These are phyloP conservation scores for Cercospora zeae-maydis DNA, from an alignment of 2,329 filamentous ascomycete genomes.

Conservation along the genomic window DNA sequence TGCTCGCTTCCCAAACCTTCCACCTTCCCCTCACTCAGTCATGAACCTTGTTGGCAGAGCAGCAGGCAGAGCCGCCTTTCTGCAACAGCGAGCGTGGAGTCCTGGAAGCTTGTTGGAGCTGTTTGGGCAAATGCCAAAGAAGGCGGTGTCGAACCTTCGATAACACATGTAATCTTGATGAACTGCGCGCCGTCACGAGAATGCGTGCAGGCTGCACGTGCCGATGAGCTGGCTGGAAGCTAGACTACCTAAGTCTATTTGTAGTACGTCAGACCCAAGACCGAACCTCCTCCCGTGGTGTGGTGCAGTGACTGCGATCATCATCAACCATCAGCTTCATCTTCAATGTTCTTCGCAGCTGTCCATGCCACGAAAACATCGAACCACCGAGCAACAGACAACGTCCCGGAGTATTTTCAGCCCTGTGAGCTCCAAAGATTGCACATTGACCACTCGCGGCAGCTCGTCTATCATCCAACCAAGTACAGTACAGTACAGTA, in stretches of 20 bases:
- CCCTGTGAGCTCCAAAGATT: neutral
- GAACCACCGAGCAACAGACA: neutral
- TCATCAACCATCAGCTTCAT: neutral
- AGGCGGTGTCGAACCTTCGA: slow-evolving; percentile 7
- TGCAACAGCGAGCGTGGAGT: neutral
- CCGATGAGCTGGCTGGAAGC: neutral
- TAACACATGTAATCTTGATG: neutral
- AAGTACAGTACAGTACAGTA: neutral
- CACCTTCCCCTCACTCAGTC: slow-evolving; percentile 12
- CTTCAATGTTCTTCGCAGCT: too few species aligned
- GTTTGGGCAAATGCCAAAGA: neutral
- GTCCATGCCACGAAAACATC: neutral
- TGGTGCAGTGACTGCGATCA: neutral
- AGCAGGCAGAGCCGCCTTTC: slow-evolving; percentile 11
- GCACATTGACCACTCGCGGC: neutral
- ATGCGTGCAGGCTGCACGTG: neutral
- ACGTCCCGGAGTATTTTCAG: neutral
- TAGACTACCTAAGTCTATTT: too few species aligned
- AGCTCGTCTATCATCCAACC: neutral
- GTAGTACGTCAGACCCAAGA: slow-evolving; percentile 2
- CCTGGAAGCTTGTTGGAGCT: slow-evolving; percentile 1
- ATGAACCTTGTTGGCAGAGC: slow-evolving; percentile 6
- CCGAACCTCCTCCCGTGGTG: neutral
- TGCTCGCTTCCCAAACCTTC: slow-evolving; percentile 14
- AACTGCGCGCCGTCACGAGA: neutral